Evolutionary conservation across 2,329 filamentous ascomycete species (phyloP), one percentile per base, ranked within the genome.

Genomic region (Blumeria graminis): DNA sequence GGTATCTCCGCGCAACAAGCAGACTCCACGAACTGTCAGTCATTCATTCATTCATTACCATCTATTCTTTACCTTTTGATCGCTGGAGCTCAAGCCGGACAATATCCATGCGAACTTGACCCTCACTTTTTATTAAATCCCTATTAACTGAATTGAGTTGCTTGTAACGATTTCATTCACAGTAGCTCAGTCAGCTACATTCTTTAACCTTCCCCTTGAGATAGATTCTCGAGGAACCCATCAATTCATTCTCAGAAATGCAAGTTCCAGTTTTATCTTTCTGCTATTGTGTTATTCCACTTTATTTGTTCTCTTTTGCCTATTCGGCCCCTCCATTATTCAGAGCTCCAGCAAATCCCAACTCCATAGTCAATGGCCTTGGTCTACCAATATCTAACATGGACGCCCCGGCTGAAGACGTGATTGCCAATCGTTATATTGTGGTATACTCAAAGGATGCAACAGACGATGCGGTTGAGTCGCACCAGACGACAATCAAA

Each of bases 371-470:
- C 34, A 57, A 46, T 16, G 61, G 63, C 56, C 60, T 73, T 35
- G 69, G 69, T 39, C 63, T 75, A 13, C 71, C 73, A 61, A 67
- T 80, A 62, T 67, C 67, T 61, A 68, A 77, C 61, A 67, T 73
- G 58, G 72, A 81, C 52, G 68, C 74, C 38, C 74, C 76, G 68
- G 70, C 71, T 36, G 82, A 78, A 9, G 69, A 77, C 62, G 66
- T 74, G 58, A 71, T 81, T 43, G 68, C 73, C 34, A 73, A 77
- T 69, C 71, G 71, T 53, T 83, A 80, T 67, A 81, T 83, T 59
- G 77, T 82, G 56, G 77, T 82, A 57, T 82, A 80, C 70, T 77
- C 81, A 66, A 70, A 70, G 60, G 73, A 71, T 56, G 73, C 71
- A 58, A 70, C 69, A 59, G 69, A 74, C 33, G 71, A 71, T 18